These are phyloP conservation scores for Echium plantagineum DNA, from an alignment of 257 asterid species.

Conservation along the genomic window DNA sequence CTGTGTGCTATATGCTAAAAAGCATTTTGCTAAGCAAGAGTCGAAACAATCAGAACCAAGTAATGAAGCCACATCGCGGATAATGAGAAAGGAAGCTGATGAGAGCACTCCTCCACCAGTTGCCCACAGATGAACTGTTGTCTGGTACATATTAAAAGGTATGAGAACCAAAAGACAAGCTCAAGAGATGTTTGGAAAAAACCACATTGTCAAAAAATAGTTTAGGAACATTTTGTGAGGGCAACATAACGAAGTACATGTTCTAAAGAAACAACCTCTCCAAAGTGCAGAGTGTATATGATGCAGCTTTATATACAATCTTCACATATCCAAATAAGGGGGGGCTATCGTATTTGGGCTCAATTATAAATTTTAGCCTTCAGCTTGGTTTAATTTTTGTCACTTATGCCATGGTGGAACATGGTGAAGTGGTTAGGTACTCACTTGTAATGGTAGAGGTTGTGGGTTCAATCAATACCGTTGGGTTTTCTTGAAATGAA, in stretches of 20 bases:
- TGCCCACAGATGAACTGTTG: slow-evolving; percentile 78
- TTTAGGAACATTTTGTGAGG: neutral
- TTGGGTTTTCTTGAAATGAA: no score
- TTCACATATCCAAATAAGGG: neutral
- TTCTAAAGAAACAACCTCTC: neutral
- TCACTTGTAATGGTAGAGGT: no score
- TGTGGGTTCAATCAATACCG: no score
- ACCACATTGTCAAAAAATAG: neutral
- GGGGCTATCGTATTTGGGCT: no score
- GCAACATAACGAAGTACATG: no score
- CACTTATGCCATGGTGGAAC: no score
- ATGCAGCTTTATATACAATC: neutral
- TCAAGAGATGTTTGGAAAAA: neutral
- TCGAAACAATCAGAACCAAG: slow-evolving; percentile 39
- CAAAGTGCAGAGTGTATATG: neutral
- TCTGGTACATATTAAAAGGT: slow-evolving; percentile 36
- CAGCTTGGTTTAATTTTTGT: neutral
- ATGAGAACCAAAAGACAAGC: slow-evolving; percentile 4
- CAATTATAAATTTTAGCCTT: neutral
- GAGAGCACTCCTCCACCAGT: slow-evolving; percentile 60
- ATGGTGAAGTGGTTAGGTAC: no score
- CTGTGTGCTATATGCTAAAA: slow-evolving; percentile 45
- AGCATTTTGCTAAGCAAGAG: slow-evolving; percentile 57
- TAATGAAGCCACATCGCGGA: slow-evolving; percentile 42
- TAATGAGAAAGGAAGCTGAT: slow-evolving; percentile 50